Base-by-base conservation (phyloP, 495 filamentous ascomycete species). In the Talaromyces adpressus region DNA sequence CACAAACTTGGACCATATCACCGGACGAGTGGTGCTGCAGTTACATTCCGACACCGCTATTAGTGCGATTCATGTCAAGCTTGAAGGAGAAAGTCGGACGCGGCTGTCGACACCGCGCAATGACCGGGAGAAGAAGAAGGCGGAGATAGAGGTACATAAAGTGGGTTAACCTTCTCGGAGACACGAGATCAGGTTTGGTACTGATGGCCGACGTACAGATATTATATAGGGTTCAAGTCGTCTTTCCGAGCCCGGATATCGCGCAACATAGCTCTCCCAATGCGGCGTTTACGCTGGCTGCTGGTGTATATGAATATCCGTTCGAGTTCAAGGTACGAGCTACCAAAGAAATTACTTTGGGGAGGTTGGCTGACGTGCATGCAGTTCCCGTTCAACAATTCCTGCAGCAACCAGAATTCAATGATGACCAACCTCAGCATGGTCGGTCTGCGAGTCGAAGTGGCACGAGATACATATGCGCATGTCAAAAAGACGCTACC, bases 401-500 rank as follows among this genome's bases (percentile, higher is more conserved):
- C 85, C 30, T 98, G 94, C 75, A 81, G 79, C 61, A 78, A 84
- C 62, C 79, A 78, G 39, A 85, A 83, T 66, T 86, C 81, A 69
- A 77, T 83, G 68, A 75, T 81, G 59, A 81, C 82, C 32, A 86
- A 84, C 59, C 70, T 86, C 47, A 83, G 79, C 63, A 79, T 87
- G 47, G 70, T 74, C 12, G 82, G 84, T 9, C 72, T 85, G 27
- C 83, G 79, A 30, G 71, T 87, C 3, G 85, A 89, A 64, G 71
- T 86, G 61, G 82, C 85, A 23, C 80, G 77, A 65, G 79, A 84
- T 61, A 74, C 79, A 4, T 75, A 73, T 58, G 73, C 77, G 4
- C 94, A 98, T 77, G 84, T 93, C 67, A 93, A 88, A 69, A 89
- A 86, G 70, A 95, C 92, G 0, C 81, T 98, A 14, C 94, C 94